These are phyloP conservation scores for Spathaspora boniae DNA, from an alignment of 805 yeast species.

Conservation along the genomic window DNA sequence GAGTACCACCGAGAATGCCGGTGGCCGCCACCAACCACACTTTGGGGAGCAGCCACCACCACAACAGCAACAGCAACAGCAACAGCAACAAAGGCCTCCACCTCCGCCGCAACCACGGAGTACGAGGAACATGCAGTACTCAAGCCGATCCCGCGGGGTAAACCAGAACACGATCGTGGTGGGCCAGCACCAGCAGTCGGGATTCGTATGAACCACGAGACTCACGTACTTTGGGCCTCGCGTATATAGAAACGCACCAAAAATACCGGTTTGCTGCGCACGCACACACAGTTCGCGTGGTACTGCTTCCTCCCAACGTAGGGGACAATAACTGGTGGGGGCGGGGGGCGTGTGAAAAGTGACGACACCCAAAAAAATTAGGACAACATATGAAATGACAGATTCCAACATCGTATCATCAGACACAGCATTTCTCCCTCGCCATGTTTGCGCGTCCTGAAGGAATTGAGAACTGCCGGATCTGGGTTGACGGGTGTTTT, in stretches of 20 bases:
- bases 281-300: background rate
- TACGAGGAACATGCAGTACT: background rate
- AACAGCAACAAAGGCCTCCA: constrained; percentile 1
- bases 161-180: constrained; percentile 10
- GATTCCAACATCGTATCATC: too few relatives aligned
- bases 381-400: too few relatives aligned
- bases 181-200: constrained; percentile 16
- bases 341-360: too few relatives aligned
- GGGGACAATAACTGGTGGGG: constrained; percentile 2
- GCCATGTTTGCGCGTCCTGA: constrained; percentile 40
- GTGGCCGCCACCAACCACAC: constrained; percentile 2
- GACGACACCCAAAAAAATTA: too few relatives aligned
- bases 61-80: constrained; percentile 1
- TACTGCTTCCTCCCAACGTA: background rate
- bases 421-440: background rate
- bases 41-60: constrained; percentile 3
- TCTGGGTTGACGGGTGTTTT: constrained; percentile 96
- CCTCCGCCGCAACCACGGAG: background rate
- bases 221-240: background rate
- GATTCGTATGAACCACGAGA: constrained; percentile 13
- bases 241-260: background rate
- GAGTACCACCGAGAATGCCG: background rate
- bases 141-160: background rate
- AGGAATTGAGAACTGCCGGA: constrained; percentile 46
- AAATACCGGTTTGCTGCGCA: background rate